Evolutionary conservation across 768 basidiomycete genomes (phyloP).

Genomic region (Tubosaeta sp.): DNA sequence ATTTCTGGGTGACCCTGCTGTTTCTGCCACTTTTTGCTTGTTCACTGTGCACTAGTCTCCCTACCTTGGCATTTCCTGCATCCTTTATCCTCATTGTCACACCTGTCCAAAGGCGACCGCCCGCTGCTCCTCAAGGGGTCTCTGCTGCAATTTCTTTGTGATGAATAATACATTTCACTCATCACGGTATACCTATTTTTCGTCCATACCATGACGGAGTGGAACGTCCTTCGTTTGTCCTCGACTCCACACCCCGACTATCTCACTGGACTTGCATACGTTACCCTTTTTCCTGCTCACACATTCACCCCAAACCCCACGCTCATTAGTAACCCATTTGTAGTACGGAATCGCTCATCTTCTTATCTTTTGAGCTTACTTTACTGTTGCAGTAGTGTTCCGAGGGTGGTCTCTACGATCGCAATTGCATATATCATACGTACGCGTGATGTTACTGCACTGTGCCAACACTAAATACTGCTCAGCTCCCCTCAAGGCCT

Average conservation of each 20-base stretch:
- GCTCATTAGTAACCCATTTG: constrained; percentile 22
- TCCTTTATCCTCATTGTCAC: constrained; percentile 2
- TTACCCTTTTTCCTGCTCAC: constrained; percentile 7
- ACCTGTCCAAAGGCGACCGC: constrained; percentile 13
- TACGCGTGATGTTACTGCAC: constrained; percentile 9
- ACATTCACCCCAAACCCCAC: constrained; percentile 10
- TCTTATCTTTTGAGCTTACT: constrained; percentile 14
- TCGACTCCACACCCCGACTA: constrained; percentile 12
- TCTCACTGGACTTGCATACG: constrained; percentile 12
- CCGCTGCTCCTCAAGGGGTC: constrained; percentile 1
- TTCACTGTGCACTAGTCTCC: constrained; percentile 16
- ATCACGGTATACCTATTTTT: constrained; percentile 22
- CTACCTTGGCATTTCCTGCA: constrained; percentile 3
- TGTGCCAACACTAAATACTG: background rate
- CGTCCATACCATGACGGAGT: constrained; percentile 21
- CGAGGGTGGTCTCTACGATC: constrained; percentile 7
- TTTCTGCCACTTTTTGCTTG: constrained; percentile 20
- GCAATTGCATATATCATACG: constrained; percentile 11
- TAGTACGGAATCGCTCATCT: constrained; percentile 23
- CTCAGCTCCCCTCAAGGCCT: background rate
- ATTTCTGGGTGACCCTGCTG: constrained; percentile 21
- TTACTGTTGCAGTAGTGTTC: constrained; percentile 21
- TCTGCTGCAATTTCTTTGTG: constrained; percentile 9
- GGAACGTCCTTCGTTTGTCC: constrained; percentile 16
- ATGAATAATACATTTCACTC: constrained; percentile 12